Base-by-base conservation (phyloP, 495 filamentous ascomycete species). In the Delitschia confertaspora region DNA sequence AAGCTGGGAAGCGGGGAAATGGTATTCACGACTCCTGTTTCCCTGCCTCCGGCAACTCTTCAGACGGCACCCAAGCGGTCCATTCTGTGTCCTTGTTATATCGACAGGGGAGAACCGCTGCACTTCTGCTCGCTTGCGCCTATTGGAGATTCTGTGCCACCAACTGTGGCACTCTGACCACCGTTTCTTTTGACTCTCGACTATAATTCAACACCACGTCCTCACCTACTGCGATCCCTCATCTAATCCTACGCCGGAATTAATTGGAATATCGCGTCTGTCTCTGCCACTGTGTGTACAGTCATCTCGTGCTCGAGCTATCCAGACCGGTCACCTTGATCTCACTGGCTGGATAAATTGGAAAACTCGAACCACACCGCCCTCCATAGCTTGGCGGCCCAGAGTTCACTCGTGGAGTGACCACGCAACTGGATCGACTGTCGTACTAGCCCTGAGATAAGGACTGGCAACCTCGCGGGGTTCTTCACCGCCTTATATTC, bases 341-440 rank as follows among this genome's bases (percentile, higher is more conserved):
- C 32, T 17, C 23, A 44, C 32, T 25, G 48, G 41, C 2, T 51
- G 48, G 48, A 32, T 51, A 51, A 51, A 51, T 51, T 39, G 23
- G 20, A 4, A 8, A 41, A 18, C 16, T 40, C 39, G 40, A 51
- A 51, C 41, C 8, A 27, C 38, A 33, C 1, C 6, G 16, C 35
- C 37, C 42, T 41, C 42, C 41, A 46, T 22, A 38, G 39, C 48
- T 51, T 51, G 48, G 48, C 48, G n/a, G 18, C 21, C 23, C 29
- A 23, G 41, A 34, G 23, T 18, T 36, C 18, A 11, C 25, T 17
- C 21, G 14, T n/a, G n/a, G n/a, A n/a, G n/a, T n/a, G n/a, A n/a
- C n/a, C n/a, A n/a, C n/a, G n/a, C n/a, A n/a, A n/a, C n/a, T n/a
- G n/a, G n/a, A n/a, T n/a, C n/a, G n/a, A n/a, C n/a, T n/a, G n/a